phyloP scores from a whole-genome alignment of 1,139 yeast species.

The Diutina siamensis region DNA sequence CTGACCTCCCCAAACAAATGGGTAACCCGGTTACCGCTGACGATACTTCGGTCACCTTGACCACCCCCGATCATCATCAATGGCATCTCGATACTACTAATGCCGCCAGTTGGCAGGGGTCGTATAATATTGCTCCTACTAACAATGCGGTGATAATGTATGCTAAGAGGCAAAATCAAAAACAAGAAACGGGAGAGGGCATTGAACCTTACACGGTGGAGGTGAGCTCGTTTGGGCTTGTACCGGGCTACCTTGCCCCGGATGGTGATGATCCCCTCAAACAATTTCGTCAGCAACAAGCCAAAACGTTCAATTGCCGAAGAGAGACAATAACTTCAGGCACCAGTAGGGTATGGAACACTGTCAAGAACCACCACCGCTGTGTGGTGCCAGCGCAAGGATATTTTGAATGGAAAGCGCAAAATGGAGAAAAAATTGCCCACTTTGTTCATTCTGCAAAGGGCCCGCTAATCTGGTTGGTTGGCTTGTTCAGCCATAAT shows the following conservation, averaged over 20 bases:
- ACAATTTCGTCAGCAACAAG: background rate
- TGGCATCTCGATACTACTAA: background rate
- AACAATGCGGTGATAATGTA: background rate
- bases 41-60: background rate
- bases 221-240: background rate
- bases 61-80: background rate
- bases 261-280: background rate
- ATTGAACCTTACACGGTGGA: no score
- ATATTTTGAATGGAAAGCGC: slow-evolving; percentile 69
- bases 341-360: slow-evolving; percentile 37
- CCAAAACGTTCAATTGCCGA: slow-evolving; percentile 47
- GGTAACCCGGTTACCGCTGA: background rate
- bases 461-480: slow-evolving; percentile 46
- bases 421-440: slow-evolving; percentile 37
- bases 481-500: slow-evolving; percentile 55
- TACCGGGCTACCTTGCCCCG: background rate
- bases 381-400: slow-evolving; percentile 78
- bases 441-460: slow-evolving; percentile 49
- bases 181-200: no score
- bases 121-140: slow-evolving; percentile 2
- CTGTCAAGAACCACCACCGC: slow-evolving; percentile 25
- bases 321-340: slow-evolving; percentile 38
- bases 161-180: background rate
- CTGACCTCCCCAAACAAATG: background rate
- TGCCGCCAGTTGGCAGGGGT: background rate